A percentile compares a stretch with the other conserved stretches of the same genome.
These are phyloP conservation scores for Starmerella tilneyi DNA, from an alignment of 805 yeast species.

Conservation along the genomic window DNA sequence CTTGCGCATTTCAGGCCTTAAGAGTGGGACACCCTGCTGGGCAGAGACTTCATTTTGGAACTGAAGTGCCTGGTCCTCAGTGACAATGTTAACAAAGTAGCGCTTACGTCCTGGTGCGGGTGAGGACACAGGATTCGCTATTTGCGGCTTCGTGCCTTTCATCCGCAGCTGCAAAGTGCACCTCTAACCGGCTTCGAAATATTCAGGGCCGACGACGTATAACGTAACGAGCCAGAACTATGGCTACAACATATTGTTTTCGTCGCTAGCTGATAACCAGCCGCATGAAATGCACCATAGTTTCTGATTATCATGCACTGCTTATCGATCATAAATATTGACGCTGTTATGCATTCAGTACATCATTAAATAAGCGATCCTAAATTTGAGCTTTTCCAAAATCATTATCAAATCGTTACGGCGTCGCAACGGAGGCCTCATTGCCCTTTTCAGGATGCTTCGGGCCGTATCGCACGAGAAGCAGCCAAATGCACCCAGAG, in stretches of 20 bases:
- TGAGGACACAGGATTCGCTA: neutral
- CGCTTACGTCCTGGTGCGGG: neutral
- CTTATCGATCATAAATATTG: neutral
- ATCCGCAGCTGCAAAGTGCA: neutral
- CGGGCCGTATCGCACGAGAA: conserved; percentile 16
- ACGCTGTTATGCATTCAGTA: neutral
- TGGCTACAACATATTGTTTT: too few species aligned
- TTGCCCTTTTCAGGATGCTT: neutral
- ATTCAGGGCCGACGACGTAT: too few species aligned
- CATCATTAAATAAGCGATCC: neutral
- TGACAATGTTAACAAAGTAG: conserved; percentile 6
- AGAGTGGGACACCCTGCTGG: neutral
- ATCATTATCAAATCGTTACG: neutral
- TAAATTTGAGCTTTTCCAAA: neutral
- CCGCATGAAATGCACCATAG: too few species aligned
- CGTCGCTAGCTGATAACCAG: too few species aligned
- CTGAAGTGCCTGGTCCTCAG: neutral
- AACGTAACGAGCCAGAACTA: neutral
- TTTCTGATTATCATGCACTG: neutral
- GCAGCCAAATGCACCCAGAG: conserved; percentile 12
- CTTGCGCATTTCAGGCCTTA: neutral
- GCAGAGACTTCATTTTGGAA: neutral
- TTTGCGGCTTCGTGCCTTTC: neutral
- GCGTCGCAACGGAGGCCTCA: neutral
- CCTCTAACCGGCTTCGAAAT: too few species aligned